Base-by-base conservation (phyloP, 495 filamentous ascomycete species). In the Penicillium bialowiezense region DNA sequence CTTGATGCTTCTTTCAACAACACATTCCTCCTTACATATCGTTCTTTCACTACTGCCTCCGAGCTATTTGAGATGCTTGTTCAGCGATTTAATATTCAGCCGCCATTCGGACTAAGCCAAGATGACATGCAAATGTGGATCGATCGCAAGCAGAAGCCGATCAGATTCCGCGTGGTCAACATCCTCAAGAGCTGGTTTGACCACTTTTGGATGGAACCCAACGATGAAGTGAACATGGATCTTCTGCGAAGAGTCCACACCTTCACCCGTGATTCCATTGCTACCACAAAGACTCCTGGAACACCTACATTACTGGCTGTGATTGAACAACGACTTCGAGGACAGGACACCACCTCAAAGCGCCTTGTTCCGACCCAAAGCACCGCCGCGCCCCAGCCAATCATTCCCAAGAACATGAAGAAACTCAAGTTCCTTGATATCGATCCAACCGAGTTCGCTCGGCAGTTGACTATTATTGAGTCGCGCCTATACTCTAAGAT, bases 371-470 rank as follows among this genome's bases (percentile, higher is more conserved):
- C 88, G 28, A 97, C 91, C 6, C 78, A 92, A 55, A 89, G 80
- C 61, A 81, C 79, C 46, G 81, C 88, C 23, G 81, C 87, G 1
- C 93, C 93, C 7, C 73, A 86, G 37, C 90, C 93, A 9, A 97
- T 97, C 56, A 82, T 97, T 61, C 93, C 93, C 0, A 97, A 96
- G 81, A 96, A 96, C 67, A 96, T 97, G 90, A 97, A 93, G 83
- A 97, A 96, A 65, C 82, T 98, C 52, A 98, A 97, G 69, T 97
- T 98, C 71, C 77, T 97, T 41, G 95, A 98, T 63, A 97, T 98
- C 48, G 93, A 98, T 61, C 84, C 89, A 10, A 88, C 86, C 2
- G 93, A 98, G 67, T 97, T 98, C 71, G 93, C 92, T 18, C 84
- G 93, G 26, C 93, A 98, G 68, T 73, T 98, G 46, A 98, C 93